Evolutionary conservation across 1,284 basidiomycete species (phyloP), one percentile per base, ranked within the genome.

Genomic region (Amylostereum chailletii): DNA sequence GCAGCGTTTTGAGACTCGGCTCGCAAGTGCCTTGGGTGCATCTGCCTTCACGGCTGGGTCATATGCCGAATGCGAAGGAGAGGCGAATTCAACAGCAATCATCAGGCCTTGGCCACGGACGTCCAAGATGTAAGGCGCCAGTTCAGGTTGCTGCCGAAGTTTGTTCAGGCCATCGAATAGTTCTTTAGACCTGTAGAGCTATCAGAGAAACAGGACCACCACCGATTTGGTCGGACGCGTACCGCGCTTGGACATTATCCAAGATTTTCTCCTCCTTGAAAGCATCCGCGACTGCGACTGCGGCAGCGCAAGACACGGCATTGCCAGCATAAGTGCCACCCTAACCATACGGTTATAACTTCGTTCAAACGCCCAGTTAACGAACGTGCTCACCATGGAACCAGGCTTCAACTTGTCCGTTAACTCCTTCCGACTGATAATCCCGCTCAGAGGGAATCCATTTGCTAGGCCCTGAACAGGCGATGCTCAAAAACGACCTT

Each of bases 311-410:
- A 0, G 87, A 74, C 0, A 95, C 88, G 0, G 89, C 84, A 61
- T 94, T 95, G 32, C 93, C 93, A 7, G 88, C 88, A 58, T 94
- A 94, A 2, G 92, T 94, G 19, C 91, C 92, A 31, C 91, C 90
- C 84, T 86, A 19, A 38, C 30, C 19, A 31, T 2, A 9, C 27
- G 10, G 37, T 40, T 10, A 40, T 4, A n/a, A 34, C 38, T 19
- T 19, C 19, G 19, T 38, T 29, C 6, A 30, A 10, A 38, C 11
- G 19, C 33, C n/a, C 3, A 19, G 7, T 8, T 9, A 38, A 42
- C 27, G 19, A 6, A 37, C 8, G 27, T 8, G 55, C 68, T 50
- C 36, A 86, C 87, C 80, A 95, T 85, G 11, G 80, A 81, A 9
- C 92, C 93, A 5, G 88, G 80, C 61, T 76, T 79, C 54, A 95